Evolutionary conservation across 164 flowering plant genomes (phyloP).

Genomic region (Dillenia turbinata): DNA sequence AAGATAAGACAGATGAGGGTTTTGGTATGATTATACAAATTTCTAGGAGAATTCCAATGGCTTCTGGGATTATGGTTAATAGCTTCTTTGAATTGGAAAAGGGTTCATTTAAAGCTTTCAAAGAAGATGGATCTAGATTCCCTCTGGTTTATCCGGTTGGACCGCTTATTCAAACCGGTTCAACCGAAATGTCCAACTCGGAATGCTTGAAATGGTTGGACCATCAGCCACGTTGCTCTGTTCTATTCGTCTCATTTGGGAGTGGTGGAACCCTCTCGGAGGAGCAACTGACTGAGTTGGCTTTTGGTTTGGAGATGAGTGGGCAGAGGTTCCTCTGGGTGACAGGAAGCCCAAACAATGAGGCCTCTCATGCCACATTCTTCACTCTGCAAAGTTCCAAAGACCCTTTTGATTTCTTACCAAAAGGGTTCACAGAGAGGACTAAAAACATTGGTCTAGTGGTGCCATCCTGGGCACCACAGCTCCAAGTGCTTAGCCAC

Average conservation of each 20-base stretch:
- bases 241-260: conserved; percentile 11
- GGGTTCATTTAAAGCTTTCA: not conserved
- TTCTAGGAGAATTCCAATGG: conserved; percentile 5
- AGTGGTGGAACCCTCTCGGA: conserved; percentile 17
- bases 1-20: conserved; percentile 38
- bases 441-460: conserved; percentile 15
- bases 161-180: conserved; percentile 4
- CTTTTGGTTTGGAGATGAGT: conserved; percentile 27
- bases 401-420: conserved; percentile 8
- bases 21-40: conserved; percentile 38
- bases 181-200: not conserved
- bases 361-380: not conserved
- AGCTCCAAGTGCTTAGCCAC: conserved; percentile 19
- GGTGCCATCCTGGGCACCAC: conserved; percentile 31
- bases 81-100: conserved; percentile 8
- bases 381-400: not conserved
- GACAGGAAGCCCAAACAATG: conserved; percentile 20
- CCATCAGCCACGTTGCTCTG: conserved; percentile 5
- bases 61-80: conserved; percentile 14
- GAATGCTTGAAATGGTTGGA: conserved; percentile 13
- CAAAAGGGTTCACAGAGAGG: conserved; percentile 19
- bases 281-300: conserved; percentile 25
- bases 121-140: not conserved
- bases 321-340: conserved; percentile 16
- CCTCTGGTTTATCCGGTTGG: conserved; percentile 13